Evolutionary conservation across 768 basidiomycete species (phyloP), one percentile per base, ranked within the genome.

Genomic region (Calocybe gangraenosa): DNA sequence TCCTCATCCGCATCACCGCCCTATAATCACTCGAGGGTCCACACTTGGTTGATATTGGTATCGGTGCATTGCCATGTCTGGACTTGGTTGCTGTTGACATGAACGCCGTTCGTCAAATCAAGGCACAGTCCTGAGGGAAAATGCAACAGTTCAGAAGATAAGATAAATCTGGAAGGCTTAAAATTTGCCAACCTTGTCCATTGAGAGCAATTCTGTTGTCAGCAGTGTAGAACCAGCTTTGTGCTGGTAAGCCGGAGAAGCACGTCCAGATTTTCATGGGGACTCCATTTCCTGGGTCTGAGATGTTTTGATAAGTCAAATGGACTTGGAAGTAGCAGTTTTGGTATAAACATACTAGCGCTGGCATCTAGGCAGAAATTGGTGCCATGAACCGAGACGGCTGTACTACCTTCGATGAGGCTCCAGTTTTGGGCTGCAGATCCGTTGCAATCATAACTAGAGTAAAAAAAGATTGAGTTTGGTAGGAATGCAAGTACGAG

Each of bases 251-350:
- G 20, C 57, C 55, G 34, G 58, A 56, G 40, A 50, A 63, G 45
- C 67, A 69, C 34, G 59, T 48, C 65, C 67, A 66, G n/a, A 69
- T 64, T 51, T 67, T 67, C 56, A 66, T 50, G 0, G 56, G 57
- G 9, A 61, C 52, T 1, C 61, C 64, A 21, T 58, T 66, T 34
- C 46, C 60, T 4, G 65, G 63, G 30, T 18, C 62, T 64, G 25
- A 28, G 25, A 11, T 28, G 25, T 11, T 6, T 28, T 5, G 11
- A 11, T 11, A 11, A 28, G 11, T 14, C 1, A 18, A 13, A 10
- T 21, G 2, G 30, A 28, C 31, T 14, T 32, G 6, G 15, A 8
- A 20, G 25, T 9, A 6, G n/a, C 6, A 35, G 17, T n/a, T 7
- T 6, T 7, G n/a, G n/a, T 23, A 7, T 3, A 17, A 15, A 44